These are phyloP conservation scores for Xylariales sp. DNA, from an alignment of 2,329 filamentous ascomycete genomes.

Conservation along the genomic window DNA sequence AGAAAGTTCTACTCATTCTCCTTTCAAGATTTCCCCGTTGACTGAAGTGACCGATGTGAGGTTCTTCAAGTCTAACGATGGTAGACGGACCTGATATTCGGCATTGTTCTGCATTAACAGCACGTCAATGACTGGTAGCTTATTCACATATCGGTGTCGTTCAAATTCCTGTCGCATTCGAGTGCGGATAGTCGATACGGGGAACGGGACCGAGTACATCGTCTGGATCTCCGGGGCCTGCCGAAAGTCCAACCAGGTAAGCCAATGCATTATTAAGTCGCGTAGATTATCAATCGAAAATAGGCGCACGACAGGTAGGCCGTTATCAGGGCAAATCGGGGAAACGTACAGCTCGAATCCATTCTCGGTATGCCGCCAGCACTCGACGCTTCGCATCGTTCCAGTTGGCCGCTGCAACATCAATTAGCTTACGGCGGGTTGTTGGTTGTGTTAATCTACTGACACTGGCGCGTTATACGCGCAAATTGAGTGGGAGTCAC, in stretches of 20 bases:
- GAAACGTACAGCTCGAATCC: conserved; percentile 89
- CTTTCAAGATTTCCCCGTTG: not conserved
- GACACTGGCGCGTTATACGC: conserved; percentile 81
- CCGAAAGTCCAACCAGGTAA: conserved; percentile 26
- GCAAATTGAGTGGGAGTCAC: conserved; percentile 95
- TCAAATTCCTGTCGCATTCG: conserved; percentile 98
- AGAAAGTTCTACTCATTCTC: conserved; percentile 25
- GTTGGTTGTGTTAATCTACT: conserved; percentile 51
- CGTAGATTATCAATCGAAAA: not conserved
- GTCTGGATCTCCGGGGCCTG: conserved; percentile 97
- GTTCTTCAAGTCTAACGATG: not conserved
- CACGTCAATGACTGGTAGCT: conserved; percentile 88
- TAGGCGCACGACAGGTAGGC: too few species aligned
- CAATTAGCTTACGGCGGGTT: conserved; percentile 48
- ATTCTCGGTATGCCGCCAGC: conserved; percentile 89
- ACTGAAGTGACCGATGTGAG: not conserved
- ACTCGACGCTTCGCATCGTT: conserved; percentile 88
- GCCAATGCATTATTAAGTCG: conserved; percentile 8
- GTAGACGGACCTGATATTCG: conserved; percentile 83
- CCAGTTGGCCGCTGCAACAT: conserved; percentile 82
- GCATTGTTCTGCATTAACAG: conserved; percentile 90
- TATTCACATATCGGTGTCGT: conserved; percentile 90
- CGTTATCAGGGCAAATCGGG: conserved; percentile 20
- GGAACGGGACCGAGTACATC: conserved; percentile 94
- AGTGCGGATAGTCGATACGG: conserved; percentile 87